A percentile compares a stretch with the other conserved stretches of the same genome.
Evolutionary conservation across 2,329 filamentous ascomycete species (phyloP).

Genomic region (Herpotrichia juniperi): DNA sequence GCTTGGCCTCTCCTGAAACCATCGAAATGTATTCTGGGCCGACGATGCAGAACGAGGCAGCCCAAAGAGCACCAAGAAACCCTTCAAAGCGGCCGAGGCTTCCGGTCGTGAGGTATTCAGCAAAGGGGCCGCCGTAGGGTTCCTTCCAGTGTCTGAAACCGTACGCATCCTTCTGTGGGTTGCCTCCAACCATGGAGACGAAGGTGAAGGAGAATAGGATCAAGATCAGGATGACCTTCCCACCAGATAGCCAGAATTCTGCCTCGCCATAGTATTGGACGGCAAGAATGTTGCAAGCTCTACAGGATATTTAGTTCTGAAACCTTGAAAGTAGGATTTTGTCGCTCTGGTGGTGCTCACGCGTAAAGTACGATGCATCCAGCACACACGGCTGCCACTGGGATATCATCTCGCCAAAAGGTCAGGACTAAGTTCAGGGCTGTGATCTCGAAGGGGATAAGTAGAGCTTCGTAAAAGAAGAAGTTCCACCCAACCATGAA

Average conservation of each 20-base stretch:
- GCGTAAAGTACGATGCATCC: conserved; percentile 51
- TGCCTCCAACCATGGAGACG: conserved; percentile 53
- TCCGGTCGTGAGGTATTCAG: conserved; percentile 28
- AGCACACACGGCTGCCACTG: conserved; percentile 48
- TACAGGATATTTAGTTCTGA: conserved; percentile 21
- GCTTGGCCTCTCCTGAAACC: conserved; percentile 54
- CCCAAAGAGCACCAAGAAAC: conserved; percentile 47
- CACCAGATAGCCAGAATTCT: conserved; percentile 53
- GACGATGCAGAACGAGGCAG: conserved; percentile 54
- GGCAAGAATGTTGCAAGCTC: conserved; percentile 54
- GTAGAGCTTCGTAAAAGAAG: conserved; percentile 58
- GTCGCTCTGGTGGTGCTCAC: conserved; percentile 32
- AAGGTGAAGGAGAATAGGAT: conserved; percentile 55
- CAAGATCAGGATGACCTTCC: conserved; percentile 55
- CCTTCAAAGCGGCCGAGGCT: conserved; percentile 31
- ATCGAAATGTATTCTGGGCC: conserved; percentile 58
- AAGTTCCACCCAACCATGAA: conserved; percentile 62
- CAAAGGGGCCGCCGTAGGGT: conserved; percentile 45
- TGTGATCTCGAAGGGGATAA: conserved; percentile 60
- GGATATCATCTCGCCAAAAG: conserved; percentile 55
- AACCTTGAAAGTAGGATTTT: background rate
- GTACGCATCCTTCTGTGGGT: conserved; percentile 48
- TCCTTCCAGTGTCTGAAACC: conserved; percentile 54
- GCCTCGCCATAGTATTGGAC: conserved; percentile 53
- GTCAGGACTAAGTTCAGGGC: conserved; percentile 47